These are phyloP conservation scores for Sarocladium strictum DNA, from an alignment of 2,329 filamentous ascomycete genomes.

Conservation along the genomic window DNA sequence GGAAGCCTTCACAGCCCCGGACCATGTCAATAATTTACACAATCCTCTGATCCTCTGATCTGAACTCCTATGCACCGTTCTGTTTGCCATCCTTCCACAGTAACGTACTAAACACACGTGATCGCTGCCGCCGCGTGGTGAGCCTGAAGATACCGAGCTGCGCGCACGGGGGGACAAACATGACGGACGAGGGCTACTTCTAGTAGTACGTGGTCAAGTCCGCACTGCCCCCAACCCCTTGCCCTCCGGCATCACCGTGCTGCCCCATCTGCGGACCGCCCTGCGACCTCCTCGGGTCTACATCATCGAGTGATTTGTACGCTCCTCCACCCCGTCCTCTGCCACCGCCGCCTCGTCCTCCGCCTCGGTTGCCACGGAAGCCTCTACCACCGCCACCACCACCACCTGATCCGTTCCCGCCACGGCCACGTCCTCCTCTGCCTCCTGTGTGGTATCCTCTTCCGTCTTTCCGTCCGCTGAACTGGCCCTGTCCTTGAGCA, in stretches of 20 bases:
- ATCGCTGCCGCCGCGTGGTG: background rate
- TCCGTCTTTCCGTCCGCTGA: conserved; percentile 33
- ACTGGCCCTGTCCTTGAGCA: conserved; percentile 24
- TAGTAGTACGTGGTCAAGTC: conserved; percentile 38
- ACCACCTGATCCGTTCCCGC: conserved; percentile 29
- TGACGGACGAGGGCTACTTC: no score
- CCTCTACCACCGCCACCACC: conserved; percentile 29
- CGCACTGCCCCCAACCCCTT: conserved; percentile 17
- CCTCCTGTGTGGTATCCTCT: conserved; percentile 35
- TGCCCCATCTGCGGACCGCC: background rate
- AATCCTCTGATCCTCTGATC: no score
- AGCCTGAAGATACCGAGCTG: no score
- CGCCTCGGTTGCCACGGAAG: conserved; percentile 29
- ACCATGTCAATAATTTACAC: no score
- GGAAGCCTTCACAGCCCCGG: no score
- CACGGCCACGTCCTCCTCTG: conserved; percentile 32
- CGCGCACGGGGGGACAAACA: no score
- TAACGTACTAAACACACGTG: background rate
- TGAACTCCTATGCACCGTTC: background rate
- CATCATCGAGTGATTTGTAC: conserved; percentile 65
- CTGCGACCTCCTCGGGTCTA: conserved; percentile 34
- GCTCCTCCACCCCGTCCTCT: conserved; percentile 44
- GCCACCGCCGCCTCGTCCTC: conserved; percentile 35
- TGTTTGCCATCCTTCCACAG: background rate
- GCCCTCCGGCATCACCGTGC: conserved; percentile 31